phyloP scores from a whole-genome alignment of 2,329 filamentous ascomycete species.

The Elsinoe perseae region DNA sequence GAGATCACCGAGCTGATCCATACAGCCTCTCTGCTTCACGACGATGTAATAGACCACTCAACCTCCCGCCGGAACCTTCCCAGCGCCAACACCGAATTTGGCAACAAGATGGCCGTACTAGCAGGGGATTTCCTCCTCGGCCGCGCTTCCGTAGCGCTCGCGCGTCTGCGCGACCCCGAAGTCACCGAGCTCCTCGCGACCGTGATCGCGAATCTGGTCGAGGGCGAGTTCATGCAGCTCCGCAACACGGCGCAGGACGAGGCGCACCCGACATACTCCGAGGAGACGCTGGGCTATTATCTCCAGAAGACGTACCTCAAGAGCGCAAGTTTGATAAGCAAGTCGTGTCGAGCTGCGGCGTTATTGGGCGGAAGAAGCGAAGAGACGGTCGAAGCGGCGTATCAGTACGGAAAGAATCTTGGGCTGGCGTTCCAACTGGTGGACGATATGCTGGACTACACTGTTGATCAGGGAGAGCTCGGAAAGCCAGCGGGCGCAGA shows the following conservation, averaged over 20 bases:
- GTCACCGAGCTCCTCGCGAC: constrained; percentile 91
- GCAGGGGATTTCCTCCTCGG: constrained; percentile 95
- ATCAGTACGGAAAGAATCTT: constrained; percentile 85
- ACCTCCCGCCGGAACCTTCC: constrained; percentile 73
- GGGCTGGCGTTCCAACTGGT: constrained; percentile 95
- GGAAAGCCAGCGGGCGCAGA: constrained; percentile 95
- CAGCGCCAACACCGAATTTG: constrained; percentile 89
- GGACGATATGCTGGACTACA: constrained; percentile 97
- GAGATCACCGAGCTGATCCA: constrained; percentile 98
- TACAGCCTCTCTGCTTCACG: constrained; percentile 89
- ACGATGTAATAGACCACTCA: constrained; percentile 96
- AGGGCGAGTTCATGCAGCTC: constrained; percentile 99
- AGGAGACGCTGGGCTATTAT: constrained; percentile 87
- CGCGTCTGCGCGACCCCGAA: constrained; percentile 82
- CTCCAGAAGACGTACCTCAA: constrained; percentile 98
- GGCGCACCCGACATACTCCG: constrained; percentile 72
- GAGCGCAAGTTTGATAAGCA: constrained; percentile 89
- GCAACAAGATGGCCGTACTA: constrained; percentile 98
- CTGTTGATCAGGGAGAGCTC: constrained; percentile 70
- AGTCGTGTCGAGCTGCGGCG: constrained; percentile 85
- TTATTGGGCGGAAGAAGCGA: constrained; percentile 70
- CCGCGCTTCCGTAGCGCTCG: constrained; percentile 85
- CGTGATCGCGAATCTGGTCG: constrained; percentile 93
- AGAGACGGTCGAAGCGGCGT: constrained; percentile 81
- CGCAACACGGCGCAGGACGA: constrained; percentile 93